These are phyloP conservation scores for Pseudonitzschia multistriata DNA, from an alignment of 108 stramenopile genomes.

Conservation along the genomic window DNA sequence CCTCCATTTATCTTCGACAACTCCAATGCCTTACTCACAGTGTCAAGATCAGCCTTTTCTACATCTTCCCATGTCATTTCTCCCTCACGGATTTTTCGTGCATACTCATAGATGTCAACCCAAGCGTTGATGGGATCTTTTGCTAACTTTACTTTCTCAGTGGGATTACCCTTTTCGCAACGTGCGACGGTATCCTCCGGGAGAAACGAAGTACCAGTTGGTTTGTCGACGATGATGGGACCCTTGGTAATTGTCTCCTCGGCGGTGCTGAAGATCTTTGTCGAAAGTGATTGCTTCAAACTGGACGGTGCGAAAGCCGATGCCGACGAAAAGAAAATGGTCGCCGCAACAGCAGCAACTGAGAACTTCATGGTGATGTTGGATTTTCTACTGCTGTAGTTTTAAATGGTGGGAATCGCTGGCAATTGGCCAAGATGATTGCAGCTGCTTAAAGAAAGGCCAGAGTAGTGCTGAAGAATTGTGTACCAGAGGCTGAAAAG, in stretches of 20 bases:
- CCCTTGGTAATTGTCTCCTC: neutral
- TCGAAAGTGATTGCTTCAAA: neutral
- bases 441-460: too few relatives aligned
- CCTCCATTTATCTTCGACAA: neutral
- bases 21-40: constrained; percentile 29
- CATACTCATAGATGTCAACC: constrained; percentile 86
- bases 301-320: constrained; percentile 3
- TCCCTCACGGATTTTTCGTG: constrained; percentile 74
- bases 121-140: constrained; percentile 82
- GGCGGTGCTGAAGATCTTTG: neutral
- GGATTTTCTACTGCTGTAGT: neutral
- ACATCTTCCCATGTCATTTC: constrained; percentile 89
- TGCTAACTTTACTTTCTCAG: constrained; percentile 78
- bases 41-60: constrained; percentile 80
- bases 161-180: constrained; percentile 58
- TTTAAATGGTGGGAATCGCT: neutral
- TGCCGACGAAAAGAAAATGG: neutral
- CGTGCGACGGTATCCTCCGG: constrained; percentile 69
- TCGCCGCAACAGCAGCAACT: constrained; percentile 10
- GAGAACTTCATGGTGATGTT: constrained; percentile 16
- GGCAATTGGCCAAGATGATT: too few relatives aligned
- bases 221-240: constrained; percentile 37
- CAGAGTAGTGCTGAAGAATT: neutral
- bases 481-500: neutral
- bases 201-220: constrained; percentile 77